Percentiles rank a stretch among this genome's conserved stretches.
Conservation (phyloP, 306 rosid species). For the Trifolium dubium region DNA sequence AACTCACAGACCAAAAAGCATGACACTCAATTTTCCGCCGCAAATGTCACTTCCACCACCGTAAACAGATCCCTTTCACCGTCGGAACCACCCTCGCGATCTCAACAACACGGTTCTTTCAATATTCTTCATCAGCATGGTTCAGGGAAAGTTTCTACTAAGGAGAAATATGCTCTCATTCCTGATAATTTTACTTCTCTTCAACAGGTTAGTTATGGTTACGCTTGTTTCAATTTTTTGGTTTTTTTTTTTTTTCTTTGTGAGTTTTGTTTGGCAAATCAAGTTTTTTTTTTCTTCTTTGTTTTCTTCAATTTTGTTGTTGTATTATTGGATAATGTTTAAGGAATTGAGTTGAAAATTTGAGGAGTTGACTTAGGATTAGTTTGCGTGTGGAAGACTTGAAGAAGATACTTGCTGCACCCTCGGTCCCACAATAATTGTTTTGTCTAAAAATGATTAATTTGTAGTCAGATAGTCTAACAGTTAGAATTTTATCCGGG, state of each 20-base stretch:
- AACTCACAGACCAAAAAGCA: slow-evolving; percentile 13
- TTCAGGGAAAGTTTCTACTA: neutral
- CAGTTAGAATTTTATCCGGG: too few relatives aligned
- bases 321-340: slow-evolving; percentile 1
- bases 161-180: slow-evolving; percentile 43
- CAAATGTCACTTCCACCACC: neutral
- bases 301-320: too few relatives aligned
- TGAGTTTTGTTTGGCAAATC: neutral
- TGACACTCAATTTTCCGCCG: slow-evolving; percentile 7
- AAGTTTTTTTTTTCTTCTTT: too few relatives aligned
- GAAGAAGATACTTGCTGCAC: neutral
- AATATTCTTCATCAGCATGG: neutral
- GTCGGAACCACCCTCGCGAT: neutral
- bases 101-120: neutral
- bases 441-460: too few relatives aligned
- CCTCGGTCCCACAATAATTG: neutral
- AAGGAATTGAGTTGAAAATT: too few relatives aligned
- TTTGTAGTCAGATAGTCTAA: too few relatives aligned
- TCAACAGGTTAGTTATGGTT: slow-evolving; percentile 25
- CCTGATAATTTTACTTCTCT: slow-evolving; percentile 43
- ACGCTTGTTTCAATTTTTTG: neutral
- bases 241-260: neutral
- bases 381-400: neutral
- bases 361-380: neutral
- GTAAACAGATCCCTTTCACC: neutral